Evolutionary conservation across 2,329 filamentous ascomycete species (phyloP), one percentile per base, ranked within the genome.

Genomic region (Magnaporthales sp.): DNA sequence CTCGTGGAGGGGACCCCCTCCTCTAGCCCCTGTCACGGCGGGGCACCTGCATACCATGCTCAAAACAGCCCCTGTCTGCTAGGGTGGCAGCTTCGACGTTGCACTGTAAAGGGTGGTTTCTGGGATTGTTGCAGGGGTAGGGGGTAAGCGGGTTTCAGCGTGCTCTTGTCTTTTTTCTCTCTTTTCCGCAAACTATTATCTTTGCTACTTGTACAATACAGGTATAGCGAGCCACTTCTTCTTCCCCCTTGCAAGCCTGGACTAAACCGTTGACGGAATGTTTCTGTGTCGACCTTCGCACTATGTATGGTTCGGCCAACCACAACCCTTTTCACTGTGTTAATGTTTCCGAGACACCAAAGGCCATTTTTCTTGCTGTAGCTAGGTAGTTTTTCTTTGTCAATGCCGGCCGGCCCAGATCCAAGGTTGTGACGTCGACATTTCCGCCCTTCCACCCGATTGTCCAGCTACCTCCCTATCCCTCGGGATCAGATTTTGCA

Each of bases 61-160:
- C 26, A 38, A 63, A 63, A 38, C 62, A 38, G 30, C 62, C 62
- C 29, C 62, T 63, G 61, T 32, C 30, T n/a, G n/a, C n/a, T 26
- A 30, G 32, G 19, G 30, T 32, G 62, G 62, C 30, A 30, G 9
- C 61, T 32, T 38, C 30, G n/a, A 63, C 30, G 62, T 32, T 63
- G 62, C 66, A 13, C 22, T 11, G 22, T 30, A 30, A 24, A 61
- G 27, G 29, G 65, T 46, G 19, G 64, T 51, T 61, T 51, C 27
- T 58, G n/a, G 61, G 31, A 29, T 26, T 26, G 29, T 8, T 46
- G 32, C 63, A 65, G 63, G 63, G 63, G 27, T n/a, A 31, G 27
- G 27, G 30, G 51, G 13, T 65, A 56, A 56, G 58, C 46, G 46
- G 51, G 63, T 65, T 65, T 65, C 63, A 65, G 31, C 31, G 27